These are phyloP conservation scores for Sporobolomyces roseus DNA, from an alignment of 768 basidiomycete genomes.

Conservation along the genomic window DNA sequence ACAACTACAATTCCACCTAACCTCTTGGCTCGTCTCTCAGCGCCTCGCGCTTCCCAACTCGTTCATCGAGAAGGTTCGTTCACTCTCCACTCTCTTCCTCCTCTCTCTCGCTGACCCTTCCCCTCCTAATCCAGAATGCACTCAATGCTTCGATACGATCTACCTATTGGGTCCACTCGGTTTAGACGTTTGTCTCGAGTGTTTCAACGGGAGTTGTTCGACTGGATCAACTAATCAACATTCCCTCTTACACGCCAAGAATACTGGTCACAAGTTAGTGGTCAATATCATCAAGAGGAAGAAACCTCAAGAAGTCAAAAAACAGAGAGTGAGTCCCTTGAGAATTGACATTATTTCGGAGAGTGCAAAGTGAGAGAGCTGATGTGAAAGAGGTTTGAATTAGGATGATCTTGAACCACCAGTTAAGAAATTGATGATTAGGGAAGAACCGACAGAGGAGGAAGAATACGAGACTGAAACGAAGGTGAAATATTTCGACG, in stretches of 20 bases:
- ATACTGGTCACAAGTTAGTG: conserved; percentile 69
- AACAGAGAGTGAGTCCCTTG: conserved; percentile 57
- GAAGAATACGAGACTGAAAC: conserved; percentile 75
- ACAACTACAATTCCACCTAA: too few relatives aligned
- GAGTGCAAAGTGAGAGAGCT: not conserved
- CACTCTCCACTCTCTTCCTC: not conserved
- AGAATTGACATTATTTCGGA: not conserved
- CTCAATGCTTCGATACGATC: conserved; percentile 91
- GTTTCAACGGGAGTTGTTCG: conserved; percentile 91
- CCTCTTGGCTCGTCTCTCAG: too few relatives aligned
- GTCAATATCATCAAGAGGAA: conserved; percentile 72
- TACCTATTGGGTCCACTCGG: conserved; percentile 61
- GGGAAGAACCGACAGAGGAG: conserved; percentile 62
- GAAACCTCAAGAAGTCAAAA: conserved; percentile 59
- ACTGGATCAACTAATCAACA: conserved; percentile 59
- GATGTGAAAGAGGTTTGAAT: not conserved
- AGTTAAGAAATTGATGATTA: conserved; percentile 78
- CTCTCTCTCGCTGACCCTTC: not conserved
- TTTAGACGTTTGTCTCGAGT: conserved; percentile 80
- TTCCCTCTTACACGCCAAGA: conserved; percentile 65
- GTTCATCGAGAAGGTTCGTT: conserved; percentile 33
- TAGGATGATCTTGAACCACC: conserved; percentile 79
- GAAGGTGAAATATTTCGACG: conserved; percentile 61
- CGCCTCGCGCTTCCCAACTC: conserved; percentile 14
- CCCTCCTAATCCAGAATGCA: conserved; percentile 67